Evolutionary conservation across 83 land plant species (phyloP).

Genomic region (Picea mariana): DNA sequence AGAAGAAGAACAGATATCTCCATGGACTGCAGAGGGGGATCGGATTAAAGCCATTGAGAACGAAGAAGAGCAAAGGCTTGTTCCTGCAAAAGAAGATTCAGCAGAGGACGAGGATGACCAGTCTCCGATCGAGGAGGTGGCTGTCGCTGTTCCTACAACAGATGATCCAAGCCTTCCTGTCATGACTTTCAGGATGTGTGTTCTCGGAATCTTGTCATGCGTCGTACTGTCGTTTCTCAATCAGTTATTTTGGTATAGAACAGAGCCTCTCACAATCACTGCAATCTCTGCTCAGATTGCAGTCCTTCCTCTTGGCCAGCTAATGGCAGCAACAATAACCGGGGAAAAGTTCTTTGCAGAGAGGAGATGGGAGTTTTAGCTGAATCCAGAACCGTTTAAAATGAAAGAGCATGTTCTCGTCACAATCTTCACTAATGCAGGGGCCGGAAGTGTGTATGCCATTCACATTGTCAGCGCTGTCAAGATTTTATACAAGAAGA

Average conservation of each 20-base stretch:
- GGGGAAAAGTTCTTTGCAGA: conserved; percentile 37
- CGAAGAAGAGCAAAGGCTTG: neutral
- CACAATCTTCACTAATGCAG: conserved; percentile 85
- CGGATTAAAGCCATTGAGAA: neutral
- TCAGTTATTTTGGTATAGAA: conserved; percentile 61
- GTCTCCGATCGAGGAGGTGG: conserved; percentile 60
- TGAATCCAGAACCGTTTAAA: conserved; percentile 82
- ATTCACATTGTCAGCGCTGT: conserved; percentile 67
- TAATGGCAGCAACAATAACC: conserved; percentile 57
- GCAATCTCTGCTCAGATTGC: conserved; percentile 59
- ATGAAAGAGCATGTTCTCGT: conserved; percentile 82
- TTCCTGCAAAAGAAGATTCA: conserved; percentile 7
- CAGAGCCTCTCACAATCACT: conserved; percentile 45
- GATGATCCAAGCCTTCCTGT: conserved; percentile 63
- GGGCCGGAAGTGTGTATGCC: conserved; percentile 77
- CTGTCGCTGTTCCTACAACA: conserved; percentile 59
- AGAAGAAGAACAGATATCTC: no score
- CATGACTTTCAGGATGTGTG: conserved; percentile 74
- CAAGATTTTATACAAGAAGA: conserved; percentile 61
- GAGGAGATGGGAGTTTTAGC: conserved; percentile 30
- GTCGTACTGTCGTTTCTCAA: conserved; percentile 52
- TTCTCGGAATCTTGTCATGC: conserved; percentile 52
- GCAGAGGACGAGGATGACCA: conserved; percentile 19
- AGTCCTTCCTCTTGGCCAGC: no score
- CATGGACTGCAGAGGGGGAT: neutral